Conservation (phyloP, 2,329 filamentous ascomycete genomes). For the Colletotrichum melonis region DNA sequence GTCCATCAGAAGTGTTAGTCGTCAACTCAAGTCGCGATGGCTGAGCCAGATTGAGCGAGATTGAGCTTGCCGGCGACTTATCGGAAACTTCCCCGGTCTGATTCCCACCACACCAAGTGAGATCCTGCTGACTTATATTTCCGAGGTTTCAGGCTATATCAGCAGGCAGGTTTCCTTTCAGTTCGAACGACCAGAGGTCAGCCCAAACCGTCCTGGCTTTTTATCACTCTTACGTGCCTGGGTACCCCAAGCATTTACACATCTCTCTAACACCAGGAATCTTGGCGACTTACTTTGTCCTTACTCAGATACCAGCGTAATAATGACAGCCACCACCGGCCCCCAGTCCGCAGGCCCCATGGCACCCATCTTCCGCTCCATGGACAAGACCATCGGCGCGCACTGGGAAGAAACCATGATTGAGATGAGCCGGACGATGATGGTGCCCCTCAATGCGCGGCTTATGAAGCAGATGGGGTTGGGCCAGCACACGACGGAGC, state of each 20-base stretch:
- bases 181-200: too few species aligned
- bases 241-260: too few species aligned
- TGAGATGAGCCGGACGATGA: constrained; percentile 31
- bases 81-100: background rate
- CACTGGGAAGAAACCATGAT: background rate
- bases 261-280: too few species aligned
- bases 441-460: constrained; percentile 36
- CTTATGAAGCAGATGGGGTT: constrained; percentile 43
- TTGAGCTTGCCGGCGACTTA: background rate
- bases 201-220: too few species aligned
- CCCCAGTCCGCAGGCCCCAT: too few species aligned
- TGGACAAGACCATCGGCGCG: background rate
- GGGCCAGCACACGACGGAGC: constrained; percentile 33
- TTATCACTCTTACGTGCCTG: too few species aligned
- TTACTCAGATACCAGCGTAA: too few species aligned
- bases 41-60: background rate
- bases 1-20: background rate
- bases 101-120: background rate
- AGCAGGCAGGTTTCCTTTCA: too few species aligned
- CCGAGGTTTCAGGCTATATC: too few species aligned
- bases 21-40: background rate
- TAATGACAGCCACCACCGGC: too few species aligned
- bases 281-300: too few species aligned
- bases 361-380: background rate
- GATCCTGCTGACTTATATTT: background rate